phyloP scores from a whole-genome alignment of 2,329 filamentous ascomycete species.

The Fusarium sarcochroum region DNA sequence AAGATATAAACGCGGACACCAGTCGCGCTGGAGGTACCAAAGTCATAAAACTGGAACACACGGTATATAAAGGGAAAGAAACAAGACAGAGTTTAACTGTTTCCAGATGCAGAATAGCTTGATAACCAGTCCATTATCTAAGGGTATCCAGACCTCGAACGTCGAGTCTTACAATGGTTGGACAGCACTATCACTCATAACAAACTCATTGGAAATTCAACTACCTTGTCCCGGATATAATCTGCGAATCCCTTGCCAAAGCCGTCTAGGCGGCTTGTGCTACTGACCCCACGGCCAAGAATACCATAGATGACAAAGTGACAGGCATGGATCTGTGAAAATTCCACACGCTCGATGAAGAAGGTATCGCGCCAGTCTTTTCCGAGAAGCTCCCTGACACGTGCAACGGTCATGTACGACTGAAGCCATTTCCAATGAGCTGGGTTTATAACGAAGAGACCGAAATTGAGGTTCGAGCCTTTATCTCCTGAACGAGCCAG shows the following conservation, averaged over 20 bases:
- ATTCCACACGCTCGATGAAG: constrained; percentile 2
- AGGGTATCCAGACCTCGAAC: too few relatives aligned
- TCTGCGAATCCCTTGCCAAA: background rate
- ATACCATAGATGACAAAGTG: constrained; percentile 8
- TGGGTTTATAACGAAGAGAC: background rate
- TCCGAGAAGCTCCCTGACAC: background rate
- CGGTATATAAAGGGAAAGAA: too few relatives aligned
- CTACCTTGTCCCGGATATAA: background rate
- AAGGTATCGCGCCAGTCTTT: background rate
- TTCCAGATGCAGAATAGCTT: too few relatives aligned
- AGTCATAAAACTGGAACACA: too few relatives aligned
- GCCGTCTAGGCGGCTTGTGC: background rate
- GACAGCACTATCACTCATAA: too few relatives aligned
- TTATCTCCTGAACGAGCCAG: constrained; percentile 2
- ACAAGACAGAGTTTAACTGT: too few relatives aligned
- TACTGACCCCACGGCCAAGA: constrained; percentile 1
- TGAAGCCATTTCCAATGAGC: constrained; percentile 4
- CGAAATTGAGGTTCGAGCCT: constrained; percentile 1
- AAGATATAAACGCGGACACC: too few relatives aligned
- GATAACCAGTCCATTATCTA: too few relatives aligned
- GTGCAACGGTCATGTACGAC: background rate
- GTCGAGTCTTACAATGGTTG: too few relatives aligned
- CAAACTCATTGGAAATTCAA: background rate
- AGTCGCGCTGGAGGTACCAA: too few relatives aligned
- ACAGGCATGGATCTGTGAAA: constrained; percentile 1